These are phyloP conservation scores for Aphanomyces cochlioides DNA, from an alignment of 352 stramenopile species.

Conservation along the genomic window DNA sequence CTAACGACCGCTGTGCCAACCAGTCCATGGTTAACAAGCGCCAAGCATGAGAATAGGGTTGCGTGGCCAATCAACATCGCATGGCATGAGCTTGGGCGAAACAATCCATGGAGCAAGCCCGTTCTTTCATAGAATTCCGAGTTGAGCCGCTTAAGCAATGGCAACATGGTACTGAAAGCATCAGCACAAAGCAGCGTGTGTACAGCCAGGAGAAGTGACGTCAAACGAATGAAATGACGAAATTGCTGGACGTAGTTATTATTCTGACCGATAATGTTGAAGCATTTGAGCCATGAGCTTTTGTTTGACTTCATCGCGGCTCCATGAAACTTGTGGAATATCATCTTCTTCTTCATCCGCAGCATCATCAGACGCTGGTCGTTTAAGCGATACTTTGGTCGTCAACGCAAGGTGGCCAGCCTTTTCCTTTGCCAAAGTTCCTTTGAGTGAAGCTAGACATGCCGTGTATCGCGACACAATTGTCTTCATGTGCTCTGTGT, in stretches of 20 bases:
- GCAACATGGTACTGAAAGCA: no score
- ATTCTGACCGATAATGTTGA: neutral
- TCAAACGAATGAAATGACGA: no score
- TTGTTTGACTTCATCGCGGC: conserved; percentile 11
- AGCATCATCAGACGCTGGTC: neutral
- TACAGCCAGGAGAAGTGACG: no score
- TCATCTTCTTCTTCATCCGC: neutral
- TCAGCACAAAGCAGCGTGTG: no score
- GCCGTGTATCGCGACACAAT: conserved; percentile 67
- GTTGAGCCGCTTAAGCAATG: no score
- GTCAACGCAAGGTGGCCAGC: conserved; percentile 35
- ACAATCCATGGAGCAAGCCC: no score
- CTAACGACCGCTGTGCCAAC: neutral
- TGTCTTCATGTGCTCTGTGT: conserved; percentile 74
- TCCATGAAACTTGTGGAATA: neutral
- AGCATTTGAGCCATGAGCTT: conserved; percentile 12
- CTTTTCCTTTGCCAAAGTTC: conserved; percentile 74
- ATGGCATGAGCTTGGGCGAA: no score
- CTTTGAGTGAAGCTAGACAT: conserved; percentile 68
- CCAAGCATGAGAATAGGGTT: no score
- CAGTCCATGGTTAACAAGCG: no score
- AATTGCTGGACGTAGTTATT: no score
- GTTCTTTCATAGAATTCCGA: no score
- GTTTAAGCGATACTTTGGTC: conserved; percentile 27
- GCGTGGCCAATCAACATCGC: no score